These are phyloP conservation scores for Quercus tomentella DNA, from an alignment of 331 rosid genomes.

Conservation along the genomic window DNA sequence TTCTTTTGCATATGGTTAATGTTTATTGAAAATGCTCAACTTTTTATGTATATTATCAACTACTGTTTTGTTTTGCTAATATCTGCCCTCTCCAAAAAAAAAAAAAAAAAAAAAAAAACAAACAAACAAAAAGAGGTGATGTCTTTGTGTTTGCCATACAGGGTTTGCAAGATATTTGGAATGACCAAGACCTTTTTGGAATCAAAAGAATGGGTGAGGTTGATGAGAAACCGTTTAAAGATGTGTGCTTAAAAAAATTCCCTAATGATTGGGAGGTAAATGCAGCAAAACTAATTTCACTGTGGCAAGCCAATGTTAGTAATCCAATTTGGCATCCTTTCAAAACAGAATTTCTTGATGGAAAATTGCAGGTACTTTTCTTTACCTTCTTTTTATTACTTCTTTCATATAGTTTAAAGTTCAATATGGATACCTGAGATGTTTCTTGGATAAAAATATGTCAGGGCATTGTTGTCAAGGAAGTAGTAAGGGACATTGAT, in stretches of 20 bases:
- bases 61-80: too few species aligned
- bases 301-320: neutral
- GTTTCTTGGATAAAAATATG: too few species aligned
- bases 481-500: too few species aligned
- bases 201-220: constrained; percentile 3
- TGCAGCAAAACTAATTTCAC: neutral
- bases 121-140: too few species aligned
- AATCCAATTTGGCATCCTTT: constrained; percentile 9
- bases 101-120: too few species aligned
- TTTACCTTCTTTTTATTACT: neutral
- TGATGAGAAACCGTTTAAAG: neutral
- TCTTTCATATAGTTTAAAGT: neutral
- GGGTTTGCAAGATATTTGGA: neutral
- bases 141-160: neutral
- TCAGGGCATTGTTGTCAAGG: neutral
- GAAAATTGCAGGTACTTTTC: neutral
- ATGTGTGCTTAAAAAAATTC: neutral
- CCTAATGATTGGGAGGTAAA: neutral
- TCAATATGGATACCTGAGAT: neutral
- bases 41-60: neutral
- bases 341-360: neutral
- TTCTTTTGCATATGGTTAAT: too few species aligned
- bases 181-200: neutral
- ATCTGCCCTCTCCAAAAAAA: too few species aligned
- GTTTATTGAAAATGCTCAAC: neutral